Evolutionary conservation across 352 stramenopile genomes (phyloP).

Genomic region (Pythium graminicola): DNA sequence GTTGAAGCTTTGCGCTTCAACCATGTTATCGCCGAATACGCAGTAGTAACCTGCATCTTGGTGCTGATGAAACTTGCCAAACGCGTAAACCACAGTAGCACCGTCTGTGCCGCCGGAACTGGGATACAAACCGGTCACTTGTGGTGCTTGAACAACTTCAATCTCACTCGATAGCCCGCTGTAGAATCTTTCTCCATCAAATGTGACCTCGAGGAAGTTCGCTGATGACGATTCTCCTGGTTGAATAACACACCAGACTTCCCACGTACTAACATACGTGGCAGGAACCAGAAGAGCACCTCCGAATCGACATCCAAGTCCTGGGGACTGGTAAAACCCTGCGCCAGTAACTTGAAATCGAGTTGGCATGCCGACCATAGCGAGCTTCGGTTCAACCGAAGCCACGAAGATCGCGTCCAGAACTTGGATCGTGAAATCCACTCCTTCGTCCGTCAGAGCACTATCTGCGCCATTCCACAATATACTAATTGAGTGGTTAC

Average conservation of each 20-base stretch:
- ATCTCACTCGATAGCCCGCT: background rate
- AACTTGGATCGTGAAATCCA: background rate
- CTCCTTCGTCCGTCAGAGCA: background rate
- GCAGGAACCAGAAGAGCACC: background rate
- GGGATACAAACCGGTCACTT: background rate
- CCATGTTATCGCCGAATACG: background rate
- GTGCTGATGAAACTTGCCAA: background rate
- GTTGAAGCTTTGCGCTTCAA: constrained; percentile 1
- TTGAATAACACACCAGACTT: constrained; percentile 1
- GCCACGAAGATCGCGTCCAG: background rate
- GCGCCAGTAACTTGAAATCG: constrained; percentile 1
- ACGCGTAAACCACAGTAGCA: background rate
- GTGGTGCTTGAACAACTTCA: background rate
- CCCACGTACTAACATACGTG: constrained; percentile 1
- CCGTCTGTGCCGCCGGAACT: background rate
- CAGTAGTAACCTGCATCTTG: background rate
- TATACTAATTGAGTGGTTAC: constrained; percentile 9
- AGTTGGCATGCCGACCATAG: background rate
- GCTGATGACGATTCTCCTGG: background rate
- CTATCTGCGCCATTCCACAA: constrained; percentile 20
- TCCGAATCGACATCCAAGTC: constrained; percentile 8
- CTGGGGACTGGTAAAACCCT: background rate
- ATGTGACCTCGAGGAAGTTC: constrained; percentile 2
- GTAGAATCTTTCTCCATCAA: constrained; percentile 8
- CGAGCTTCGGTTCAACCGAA: constrained; percentile 4